Conservation (phyloP, 1,139 yeast genomes). For the Zhuliangozyma parablackwelliae region DNA sequence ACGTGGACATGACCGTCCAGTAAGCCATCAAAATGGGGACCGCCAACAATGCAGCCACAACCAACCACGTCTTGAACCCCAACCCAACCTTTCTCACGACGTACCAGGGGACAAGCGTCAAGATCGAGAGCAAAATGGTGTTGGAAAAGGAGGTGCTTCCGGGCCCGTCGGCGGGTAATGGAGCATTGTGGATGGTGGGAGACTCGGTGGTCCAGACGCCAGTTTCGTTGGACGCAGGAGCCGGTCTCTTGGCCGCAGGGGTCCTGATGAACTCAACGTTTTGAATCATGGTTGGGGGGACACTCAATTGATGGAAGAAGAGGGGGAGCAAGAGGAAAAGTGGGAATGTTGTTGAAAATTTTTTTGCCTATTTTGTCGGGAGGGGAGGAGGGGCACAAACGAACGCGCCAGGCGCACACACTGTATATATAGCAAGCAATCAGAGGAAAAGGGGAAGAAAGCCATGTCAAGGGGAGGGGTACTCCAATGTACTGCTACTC, state of each 20-base stretch:
- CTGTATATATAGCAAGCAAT: too few relatives aligned
- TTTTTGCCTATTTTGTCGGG: too few relatives aligned
- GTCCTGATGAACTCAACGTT: slow-evolving; percentile 55
- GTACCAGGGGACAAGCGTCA: slow-evolving; percentile 62
- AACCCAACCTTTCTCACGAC: slow-evolving; percentile 66
- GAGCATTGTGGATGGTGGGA: slow-evolving; percentile 82
- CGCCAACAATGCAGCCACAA: slow-evolving; percentile 48
- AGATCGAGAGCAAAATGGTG: slow-evolving; percentile 44
- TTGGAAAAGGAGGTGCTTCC: slow-evolving; percentile 77
- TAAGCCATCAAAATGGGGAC: slow-evolving; percentile 74
- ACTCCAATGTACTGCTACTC: too few relatives aligned
- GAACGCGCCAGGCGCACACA: too few relatives aligned
- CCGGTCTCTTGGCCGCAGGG: slow-evolving; percentile 51
- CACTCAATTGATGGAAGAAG: neutral
- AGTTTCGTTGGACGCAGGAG: slow-evolving; percentile 43
- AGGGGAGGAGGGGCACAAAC: too few relatives aligned
- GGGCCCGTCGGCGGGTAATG: slow-evolving; percentile 90
- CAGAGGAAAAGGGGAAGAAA: too few relatives aligned
- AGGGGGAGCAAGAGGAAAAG: too few relatives aligned
- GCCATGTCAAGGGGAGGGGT: too few relatives aligned
- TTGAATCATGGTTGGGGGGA: slow-evolving; percentile 23
- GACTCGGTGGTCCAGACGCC: slow-evolving; percentile 62
- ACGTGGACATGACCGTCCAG: slow-evolving; percentile 77
- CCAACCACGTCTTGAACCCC: slow-evolving; percentile 65
- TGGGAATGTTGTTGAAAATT: too few relatives aligned